Evolutionary conservation across 2,329 filamentous ascomycete genomes (phyloP).

Genomic region (Cytospora mali): DNA sequence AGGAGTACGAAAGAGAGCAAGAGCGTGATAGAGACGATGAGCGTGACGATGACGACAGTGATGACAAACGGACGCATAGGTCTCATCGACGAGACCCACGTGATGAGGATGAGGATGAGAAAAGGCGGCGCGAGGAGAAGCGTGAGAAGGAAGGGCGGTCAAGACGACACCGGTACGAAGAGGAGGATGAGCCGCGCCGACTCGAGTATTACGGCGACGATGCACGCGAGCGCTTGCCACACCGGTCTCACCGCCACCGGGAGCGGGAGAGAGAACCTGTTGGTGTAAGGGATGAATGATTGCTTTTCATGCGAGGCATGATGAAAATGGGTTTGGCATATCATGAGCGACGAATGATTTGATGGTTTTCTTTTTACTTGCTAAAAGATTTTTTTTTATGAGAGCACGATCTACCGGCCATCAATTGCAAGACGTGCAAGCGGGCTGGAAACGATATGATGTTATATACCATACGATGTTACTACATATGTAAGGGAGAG

Average conservation of each 20-base stretch:
- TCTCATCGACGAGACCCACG: constrained; percentile 36
- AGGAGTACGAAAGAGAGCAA: constrained; percentile 43
- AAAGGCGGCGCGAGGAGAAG: constrained; percentile 41
- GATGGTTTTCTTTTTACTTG: background rate
- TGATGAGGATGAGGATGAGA: constrained; percentile 38
- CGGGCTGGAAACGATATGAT: background rate
- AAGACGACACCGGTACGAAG: constrained; percentile 32
- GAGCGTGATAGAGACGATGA: constrained; percentile 27
- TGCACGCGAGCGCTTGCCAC: constrained; percentile 31
- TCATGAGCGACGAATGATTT: constrained; percentile 15
- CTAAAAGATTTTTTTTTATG: background rate
- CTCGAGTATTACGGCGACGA: constrained; percentile 37
- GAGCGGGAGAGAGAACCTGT: constrained; percentile 31
- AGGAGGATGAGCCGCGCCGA: constrained; percentile 37
- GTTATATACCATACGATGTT: background rate
- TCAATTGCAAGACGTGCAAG: background rate
- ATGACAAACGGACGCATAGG: constrained; percentile 34
- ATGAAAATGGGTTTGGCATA: background rate
- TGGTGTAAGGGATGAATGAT: constrained; percentile 29
- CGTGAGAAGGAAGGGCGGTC: constrained; percentile 36
- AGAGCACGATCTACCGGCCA: background rate
- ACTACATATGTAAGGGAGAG: background rate
- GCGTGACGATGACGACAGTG: constrained; percentile 39
- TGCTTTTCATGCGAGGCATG: background rate
- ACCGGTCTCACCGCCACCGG: constrained; percentile 39